Evolutionary conservation across 176 grass and related monocot genomes (phyloP).

Genomic region (Rhynchospora tenuis): DNA sequence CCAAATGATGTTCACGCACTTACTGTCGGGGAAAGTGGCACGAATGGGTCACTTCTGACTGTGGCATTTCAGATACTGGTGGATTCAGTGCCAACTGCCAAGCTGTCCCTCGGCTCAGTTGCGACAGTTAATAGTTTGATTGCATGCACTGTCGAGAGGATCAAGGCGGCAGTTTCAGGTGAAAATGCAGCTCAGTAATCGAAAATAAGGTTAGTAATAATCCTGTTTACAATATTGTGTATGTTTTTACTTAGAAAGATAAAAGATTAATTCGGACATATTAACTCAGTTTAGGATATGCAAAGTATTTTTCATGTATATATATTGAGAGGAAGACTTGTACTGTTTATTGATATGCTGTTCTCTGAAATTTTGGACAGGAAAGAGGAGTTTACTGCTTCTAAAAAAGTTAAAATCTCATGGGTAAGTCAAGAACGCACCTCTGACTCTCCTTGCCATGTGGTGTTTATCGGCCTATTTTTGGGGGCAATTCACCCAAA

Average conservation of each 20-base stretch:
- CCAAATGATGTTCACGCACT: constrained; percentile 14
- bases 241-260: neutral
- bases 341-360: neutral
- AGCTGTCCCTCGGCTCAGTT: constrained; percentile 79
- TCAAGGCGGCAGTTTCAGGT: constrained; percentile 56
- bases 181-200: constrained; percentile 26
- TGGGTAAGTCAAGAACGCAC: constrained; percentile 99
- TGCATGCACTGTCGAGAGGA: constrained; percentile 74
- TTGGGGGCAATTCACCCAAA: constrained; percentile 15
- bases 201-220: constrained; percentile 4
- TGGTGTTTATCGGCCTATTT: constrained; percentile 33
- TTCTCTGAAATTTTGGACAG: neutral
- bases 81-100: constrained; percentile 71
- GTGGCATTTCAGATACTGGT: constrained; percentile 93
- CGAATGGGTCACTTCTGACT: constrained; percentile 58
- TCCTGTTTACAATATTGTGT: neutral
- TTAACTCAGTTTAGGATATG: neutral
- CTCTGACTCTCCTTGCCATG: constrained; percentile 69
- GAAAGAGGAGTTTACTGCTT: constrained; percentile 30
- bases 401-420: constrained; percentile 28
- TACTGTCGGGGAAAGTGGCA: constrained; percentile 16
- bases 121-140: constrained; percentile 85
- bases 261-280: no score
- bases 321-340: constrained; percentile 11
- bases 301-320: neutral